A percentile compares a stretch with the other conserved stretches of the same genome.
Conservation (phyloP, 148 eudicot species). For the Pharnaceum exiguum region DNA sequence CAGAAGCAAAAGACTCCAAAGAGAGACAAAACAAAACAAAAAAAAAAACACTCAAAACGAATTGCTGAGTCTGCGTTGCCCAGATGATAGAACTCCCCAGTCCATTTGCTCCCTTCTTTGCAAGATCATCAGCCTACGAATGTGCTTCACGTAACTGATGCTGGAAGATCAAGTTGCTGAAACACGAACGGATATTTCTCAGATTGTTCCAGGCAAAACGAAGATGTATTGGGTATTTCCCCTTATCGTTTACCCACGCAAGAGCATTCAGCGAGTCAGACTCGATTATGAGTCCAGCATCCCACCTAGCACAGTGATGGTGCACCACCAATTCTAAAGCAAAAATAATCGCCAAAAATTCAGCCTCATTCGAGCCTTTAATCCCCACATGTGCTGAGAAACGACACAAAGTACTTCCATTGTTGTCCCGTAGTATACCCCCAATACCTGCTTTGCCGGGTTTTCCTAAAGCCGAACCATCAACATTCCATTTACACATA, state of each 20-base stretch:
- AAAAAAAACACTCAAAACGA: too few relatives aligned
- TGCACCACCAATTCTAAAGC: too few relatives aligned
- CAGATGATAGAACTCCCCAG: too few relatives aligned
- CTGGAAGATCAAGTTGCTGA: background rate
- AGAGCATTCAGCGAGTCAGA: background rate
- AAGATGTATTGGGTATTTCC: background rate
- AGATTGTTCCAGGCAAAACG: background rate
- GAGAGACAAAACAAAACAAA: too few relatives aligned
- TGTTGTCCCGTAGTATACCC: background rate
- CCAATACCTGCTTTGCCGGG: background rate
- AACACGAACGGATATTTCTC: background rate
- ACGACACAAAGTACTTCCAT: background rate
- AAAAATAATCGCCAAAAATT: background rate
- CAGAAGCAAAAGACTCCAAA: too few relatives aligned
- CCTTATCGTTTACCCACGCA: background rate
- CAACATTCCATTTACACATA: background rate
- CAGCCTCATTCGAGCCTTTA: background rate
- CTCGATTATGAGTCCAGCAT: background rate
- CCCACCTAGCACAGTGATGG: background rate
- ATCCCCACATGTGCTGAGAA: background rate
- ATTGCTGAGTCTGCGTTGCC: too few relatives aligned
- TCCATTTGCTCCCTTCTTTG: too few relatives aligned
- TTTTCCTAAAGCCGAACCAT: background rate
- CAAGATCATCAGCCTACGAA: background rate
- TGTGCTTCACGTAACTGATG: background rate